phyloP scores from a whole-genome alignment of 139 green algal species.

The Coelastrella sp. region DNA sequence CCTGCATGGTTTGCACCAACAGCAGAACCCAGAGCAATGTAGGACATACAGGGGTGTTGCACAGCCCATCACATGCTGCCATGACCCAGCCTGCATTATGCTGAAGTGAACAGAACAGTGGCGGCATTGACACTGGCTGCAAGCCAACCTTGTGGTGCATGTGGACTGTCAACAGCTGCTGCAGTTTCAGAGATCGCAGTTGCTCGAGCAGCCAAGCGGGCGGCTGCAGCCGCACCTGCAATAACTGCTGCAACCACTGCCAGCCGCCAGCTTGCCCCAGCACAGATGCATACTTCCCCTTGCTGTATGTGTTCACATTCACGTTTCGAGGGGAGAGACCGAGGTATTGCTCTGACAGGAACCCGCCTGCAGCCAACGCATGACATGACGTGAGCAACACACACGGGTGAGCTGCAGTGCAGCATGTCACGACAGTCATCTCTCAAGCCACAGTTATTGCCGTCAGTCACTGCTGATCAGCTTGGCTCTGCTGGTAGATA shows the following conservation, averaged over 20 bases:
- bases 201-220: background rate
- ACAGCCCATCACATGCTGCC: too few relatives aligned
- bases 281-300: slow-evolving; percentile 83
- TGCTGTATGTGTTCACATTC: slow-evolving; percentile 60
- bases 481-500: too few relatives aligned
- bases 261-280: slow-evolving; percentile 79
- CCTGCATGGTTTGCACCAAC: background rate
- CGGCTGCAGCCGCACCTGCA: slow-evolving; percentile 50
- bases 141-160: too few relatives aligned
- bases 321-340: slow-evolving; percentile 53
- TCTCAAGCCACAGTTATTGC: too few relatives aligned
- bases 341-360: slow-evolving; percentile 56
- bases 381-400: slow-evolving; percentile 57
- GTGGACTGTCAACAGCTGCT: too few relatives aligned
- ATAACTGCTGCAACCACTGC: slow-evolving; percentile 81
- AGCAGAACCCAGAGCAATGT: too few relatives aligned
- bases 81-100: background rate
- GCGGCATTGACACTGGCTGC: too few relatives aligned
- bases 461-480: too few relatives aligned
- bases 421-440: too few relatives aligned
- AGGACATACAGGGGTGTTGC: too few relatives aligned
- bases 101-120: background rate
- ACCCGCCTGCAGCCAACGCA: slow-evolving; percentile 78
- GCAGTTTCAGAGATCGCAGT: background rate
- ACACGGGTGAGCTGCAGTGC: too few relatives aligned